Conservation (phyloP, 805 yeast genomes). For the Pichia insulana region DNA sequence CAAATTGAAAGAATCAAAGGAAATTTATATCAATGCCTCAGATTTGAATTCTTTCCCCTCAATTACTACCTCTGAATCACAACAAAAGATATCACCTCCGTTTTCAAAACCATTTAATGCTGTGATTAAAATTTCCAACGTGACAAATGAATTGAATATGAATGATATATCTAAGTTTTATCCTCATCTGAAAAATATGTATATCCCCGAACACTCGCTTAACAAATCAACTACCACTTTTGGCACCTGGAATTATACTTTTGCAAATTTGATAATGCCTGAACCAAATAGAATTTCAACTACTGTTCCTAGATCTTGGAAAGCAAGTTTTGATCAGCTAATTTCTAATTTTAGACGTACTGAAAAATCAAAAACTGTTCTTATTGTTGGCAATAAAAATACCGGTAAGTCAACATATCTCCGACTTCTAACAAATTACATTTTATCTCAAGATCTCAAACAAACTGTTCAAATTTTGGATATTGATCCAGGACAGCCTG, state of each 20-base stretch:
- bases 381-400: slow-evolving; percentile 59
- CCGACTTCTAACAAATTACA: slow-evolving; percentile 42
- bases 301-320: slow-evolving; percentile 23
- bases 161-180: slow-evolving; percentile 34
- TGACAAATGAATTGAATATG: slow-evolving; percentile 32
- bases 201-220: slow-evolving; percentile 17
- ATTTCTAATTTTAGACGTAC: slow-evolving; percentile 1
- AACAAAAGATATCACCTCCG: slow-evolving; percentile 32
- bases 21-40: slow-evolving; percentile 25
- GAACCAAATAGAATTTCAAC: slow-evolving; percentile 24
- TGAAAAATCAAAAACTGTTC: slow-evolving; percentile 17
- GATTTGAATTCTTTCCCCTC: slow-evolving; percentile 34
- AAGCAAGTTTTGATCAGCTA: slow-evolving; percentile 11
- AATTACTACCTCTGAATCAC: slow-evolving; percentile 26
- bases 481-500: slow-evolving; percentile 87
- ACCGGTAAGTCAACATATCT: slow-evolving; percentile 76
- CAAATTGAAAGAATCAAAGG: slow-evolving; percentile 22
- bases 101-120: slow-evolving; percentile 32
- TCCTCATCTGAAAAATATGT: slow-evolving; percentile 37
- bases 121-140: slow-evolving; percentile 31
- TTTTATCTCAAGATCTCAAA: slow-evolving; percentile 24
- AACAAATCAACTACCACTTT: background rate
- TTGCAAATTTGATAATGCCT: slow-evolving; percentile 24
- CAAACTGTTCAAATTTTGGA: slow-evolving; percentile 46
- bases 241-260: slow-evolving; percentile 28